Base-by-base conservation (phyloP, 306 rosid species). In the Fragaria iinumae region DNA sequence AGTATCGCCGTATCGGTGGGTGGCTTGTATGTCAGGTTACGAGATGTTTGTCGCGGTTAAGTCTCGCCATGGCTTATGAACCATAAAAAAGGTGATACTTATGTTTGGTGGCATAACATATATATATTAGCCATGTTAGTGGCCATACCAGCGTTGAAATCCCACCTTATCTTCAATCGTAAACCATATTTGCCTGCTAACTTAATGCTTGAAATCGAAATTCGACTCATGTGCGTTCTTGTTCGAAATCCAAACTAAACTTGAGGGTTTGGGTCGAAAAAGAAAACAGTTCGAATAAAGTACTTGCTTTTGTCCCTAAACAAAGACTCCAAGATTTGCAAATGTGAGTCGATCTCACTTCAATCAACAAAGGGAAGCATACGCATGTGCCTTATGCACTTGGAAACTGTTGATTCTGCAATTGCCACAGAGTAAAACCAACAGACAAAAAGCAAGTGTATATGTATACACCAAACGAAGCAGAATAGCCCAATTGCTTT, bases 361-460 rank as follows among this genome's bases (percentile, higher is more conserved):
- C 18, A 56, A 3, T 10, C 43, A 38, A 27, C 18, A 55, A 55
- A 73, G 67, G 38, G 17, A 21, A 39, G 67, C 76, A 38, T 11
- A 21, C 53, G 69, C 77, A 74, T 74, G 77, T 74, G 77, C 77
- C 77, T 43, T 2, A 34, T 65, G 45, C 69, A 38, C 47, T 4
- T 17, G 72, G 29, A 18, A 41, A 43, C 53, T 39, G 11, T 67
- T 21, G 49, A 6, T 21, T 39, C 5, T 67, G 48, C 71, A 18
- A 18, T 14, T 14, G 11, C 11, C 9, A 16, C 44, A 66, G 14
- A 18, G 49, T 4, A 17, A 39, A 43, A 38, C 16, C 71, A 66
- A 66, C 49, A 66, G 39, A 8, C 23, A 72, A 18, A 41, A 53
- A 38, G 66, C 66, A 72, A n/a, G 50, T 38, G 48, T 52, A 53